phyloP scores from a whole-genome alignment of 2,329 filamentous ascomycete species.

The Trichophyton rubrum region DNA sequence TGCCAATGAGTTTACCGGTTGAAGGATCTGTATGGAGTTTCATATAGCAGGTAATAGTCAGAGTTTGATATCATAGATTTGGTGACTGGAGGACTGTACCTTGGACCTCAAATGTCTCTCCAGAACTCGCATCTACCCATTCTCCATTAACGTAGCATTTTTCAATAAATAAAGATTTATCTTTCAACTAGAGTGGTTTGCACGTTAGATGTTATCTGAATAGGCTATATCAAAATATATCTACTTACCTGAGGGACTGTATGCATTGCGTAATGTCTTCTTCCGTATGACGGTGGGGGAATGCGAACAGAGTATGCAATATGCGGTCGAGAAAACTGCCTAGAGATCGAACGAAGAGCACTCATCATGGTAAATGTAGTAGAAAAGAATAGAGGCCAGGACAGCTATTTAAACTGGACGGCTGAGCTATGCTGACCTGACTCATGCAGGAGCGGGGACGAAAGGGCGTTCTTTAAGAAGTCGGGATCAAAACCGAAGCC shows the following conservation, averaged over 20 bases:
- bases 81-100: slow-evolving; percentile 33
- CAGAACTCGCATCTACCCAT: slow-evolving; percentile 75
- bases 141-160: slow-evolving; percentile 82
- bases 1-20: slow-evolving; percentile 67
- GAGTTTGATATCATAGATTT: neutral
- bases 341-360: slow-evolving; percentile 20
- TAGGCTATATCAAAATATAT: neutral
- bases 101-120: slow-evolving; percentile 80
- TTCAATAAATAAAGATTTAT: slow-evolving; percentile 71
- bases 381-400: neutral
- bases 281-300: slow-evolving; percentile 21
- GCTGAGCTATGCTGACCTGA: neutral
- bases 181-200: slow-evolving; percentile 49
- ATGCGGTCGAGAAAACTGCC: slow-evolving; percentile 25
- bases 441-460: neutral
- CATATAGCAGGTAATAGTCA: neutral
- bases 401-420: neutral
- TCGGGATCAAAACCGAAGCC: neutral
- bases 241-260: slow-evolving; percentile 28
- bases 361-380: slow-evolving; percentile 8
- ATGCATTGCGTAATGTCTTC: slow-evolving; percentile 32
- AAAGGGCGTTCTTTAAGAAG: neutral
- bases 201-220: slow-evolving; percentile 5
- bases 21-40: slow-evolving; percentile 53
- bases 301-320: slow-evolving; percentile 26